Base-by-base conservation (phyloP, 495 filamentous ascomycete species). In the Corynascus novoguineensis region DNA sequence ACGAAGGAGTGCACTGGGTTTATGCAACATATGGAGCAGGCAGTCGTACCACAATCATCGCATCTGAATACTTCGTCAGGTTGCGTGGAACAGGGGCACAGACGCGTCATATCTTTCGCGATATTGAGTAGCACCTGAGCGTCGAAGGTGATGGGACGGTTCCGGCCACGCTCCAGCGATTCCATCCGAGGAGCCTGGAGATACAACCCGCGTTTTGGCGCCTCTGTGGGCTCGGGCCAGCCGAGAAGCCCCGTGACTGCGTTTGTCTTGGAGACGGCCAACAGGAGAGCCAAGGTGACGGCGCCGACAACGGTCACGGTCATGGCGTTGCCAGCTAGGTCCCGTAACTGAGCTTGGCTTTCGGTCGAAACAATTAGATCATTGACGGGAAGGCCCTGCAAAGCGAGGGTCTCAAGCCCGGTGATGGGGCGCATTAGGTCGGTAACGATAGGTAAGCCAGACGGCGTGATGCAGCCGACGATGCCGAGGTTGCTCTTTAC, bases 241-340 rank as follows among this genome's bases (percentile, higher is more conserved):
- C 19, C 52, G 12, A 21, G 67, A 38, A 24, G 17, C 3, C 4
- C 15, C n/a, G 7, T 5, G 19, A 22, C 21, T 0, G 19, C 12
- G 3, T 38, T 5, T 0, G 11, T 4, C 14, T 17, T 12, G 11
- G 15, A 14, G 17, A 83, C 58, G 6, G 75, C 61, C 14, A 63
- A 22, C 9, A 74, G 45, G 0, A 71, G 58, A 21, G 76, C 57
- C 17, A 88, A 56, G 7, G 88, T 76, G 1, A 80, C 78, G 4
- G 81, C 75, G 1, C 86, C 85, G 5, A 92, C 82, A 8, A 89
- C 85, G 0, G 89, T 86, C 4, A 85, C 81, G 3, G 80, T 81
- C 90, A 95, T 95, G 1, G 90, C 90, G 64, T 95, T 95, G 0
- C 90, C 90, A 3, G 86, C 87, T 6, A 95, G 74, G 56, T 91